Evolutionary conservation across 2,329 filamentous ascomycete genomes (phyloP).

Genomic region (Atkinsonella hypoxylon): DNA sequence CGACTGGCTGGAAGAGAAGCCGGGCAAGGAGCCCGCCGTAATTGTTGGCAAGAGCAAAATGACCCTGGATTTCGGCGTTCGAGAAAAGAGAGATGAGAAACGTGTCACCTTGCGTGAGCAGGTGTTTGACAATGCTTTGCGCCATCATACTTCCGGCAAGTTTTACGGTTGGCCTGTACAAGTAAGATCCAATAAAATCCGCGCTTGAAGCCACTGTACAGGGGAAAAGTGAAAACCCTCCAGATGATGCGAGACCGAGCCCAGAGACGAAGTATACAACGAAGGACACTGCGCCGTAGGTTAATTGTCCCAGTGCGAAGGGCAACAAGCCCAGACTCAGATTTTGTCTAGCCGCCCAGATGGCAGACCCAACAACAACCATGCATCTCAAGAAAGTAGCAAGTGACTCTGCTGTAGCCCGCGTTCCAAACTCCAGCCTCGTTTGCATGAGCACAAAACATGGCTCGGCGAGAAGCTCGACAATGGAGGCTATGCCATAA

Average conservation of each 20-base stretch:
- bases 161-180: slow-evolving; percentile 58
- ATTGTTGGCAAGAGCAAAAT: slow-evolving; percentile 88
- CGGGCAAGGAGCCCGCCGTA: slow-evolving; percentile 84
- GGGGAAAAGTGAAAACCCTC: slow-evolving; percentile 59
- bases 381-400: slow-evolving; percentile 70
- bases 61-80: slow-evolving; percentile 69
- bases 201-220: slow-evolving; percentile 19
- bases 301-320: slow-evolving; percentile 77
- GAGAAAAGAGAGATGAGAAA: slow-evolving; percentile 73
- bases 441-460: slow-evolving; percentile 82
- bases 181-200: slow-evolving; percentile 44
- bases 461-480: slow-evolving; percentile 79
- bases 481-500: slow-evolving; percentile 43
- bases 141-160: slow-evolving; percentile 74
- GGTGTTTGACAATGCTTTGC: slow-evolving; percentile 81
- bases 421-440: slow-evolving; percentile 64
- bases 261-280: slow-evolving; percentile 57
- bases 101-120: slow-evolving; percentile 89
- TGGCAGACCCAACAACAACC: slow-evolving; percentile 58
- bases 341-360: slow-evolving; percentile 41
- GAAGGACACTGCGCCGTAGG: slow-evolving; percentile 59
- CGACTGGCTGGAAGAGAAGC: slow-evolving; percentile 85
- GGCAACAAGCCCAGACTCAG: slow-evolving; percentile 64
- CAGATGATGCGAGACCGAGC: slow-evolving; percentile 37
- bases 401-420: slow-evolving; percentile 71